Conservation (phyloP, 352 stramenopile species). For the Pythium aquatile region DNA sequence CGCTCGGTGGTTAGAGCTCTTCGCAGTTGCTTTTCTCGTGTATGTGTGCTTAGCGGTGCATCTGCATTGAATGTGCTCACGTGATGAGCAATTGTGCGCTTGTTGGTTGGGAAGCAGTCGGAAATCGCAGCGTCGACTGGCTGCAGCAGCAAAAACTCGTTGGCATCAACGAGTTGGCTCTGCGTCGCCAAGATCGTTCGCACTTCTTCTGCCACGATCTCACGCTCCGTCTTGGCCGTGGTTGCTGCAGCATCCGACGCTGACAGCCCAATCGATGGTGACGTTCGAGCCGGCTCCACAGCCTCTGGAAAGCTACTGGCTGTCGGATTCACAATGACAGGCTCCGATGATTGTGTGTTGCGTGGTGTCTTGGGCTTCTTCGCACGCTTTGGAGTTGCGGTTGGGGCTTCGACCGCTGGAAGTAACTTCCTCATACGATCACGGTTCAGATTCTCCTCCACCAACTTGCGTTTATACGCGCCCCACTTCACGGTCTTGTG, state of each 20-base stretch:
- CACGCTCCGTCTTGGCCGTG: background rate
- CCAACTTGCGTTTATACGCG: conserved; percentile 48
- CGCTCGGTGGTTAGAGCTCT: conserved; percentile 33
- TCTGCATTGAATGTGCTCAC: conserved; percentile 54
- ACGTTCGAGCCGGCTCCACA: no score
- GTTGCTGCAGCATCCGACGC: background rate
- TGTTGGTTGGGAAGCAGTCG: conserved; percentile 18
- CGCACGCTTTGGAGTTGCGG: background rate
- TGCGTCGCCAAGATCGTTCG: background rate
- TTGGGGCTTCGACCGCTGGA: background rate
- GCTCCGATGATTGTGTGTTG: background rate
- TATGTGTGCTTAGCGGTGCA: conserved; percentile 33
- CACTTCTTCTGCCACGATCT: background rate
- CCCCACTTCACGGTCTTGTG: conserved; percentile 73
- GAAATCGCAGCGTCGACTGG: conserved; percentile 20
- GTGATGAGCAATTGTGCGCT: conserved; percentile 44
- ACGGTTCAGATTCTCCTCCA: conserved; percentile 45
- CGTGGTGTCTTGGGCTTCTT: conserved; percentile 4
- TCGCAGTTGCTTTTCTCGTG: conserved; percentile 31
- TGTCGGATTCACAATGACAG: no score
- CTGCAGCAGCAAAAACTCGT: conserved; percentile 54
- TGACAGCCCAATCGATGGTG: no score
- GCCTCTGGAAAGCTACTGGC: no score
- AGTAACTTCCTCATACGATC: conserved; percentile 50
- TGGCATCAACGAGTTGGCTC: conserved; percentile 40